Evolutionary conservation across 148 eudicot genomes (phyloP), one percentile per base, ranked within the genome.

Genomic region (Nyssa sinensis): DNA sequence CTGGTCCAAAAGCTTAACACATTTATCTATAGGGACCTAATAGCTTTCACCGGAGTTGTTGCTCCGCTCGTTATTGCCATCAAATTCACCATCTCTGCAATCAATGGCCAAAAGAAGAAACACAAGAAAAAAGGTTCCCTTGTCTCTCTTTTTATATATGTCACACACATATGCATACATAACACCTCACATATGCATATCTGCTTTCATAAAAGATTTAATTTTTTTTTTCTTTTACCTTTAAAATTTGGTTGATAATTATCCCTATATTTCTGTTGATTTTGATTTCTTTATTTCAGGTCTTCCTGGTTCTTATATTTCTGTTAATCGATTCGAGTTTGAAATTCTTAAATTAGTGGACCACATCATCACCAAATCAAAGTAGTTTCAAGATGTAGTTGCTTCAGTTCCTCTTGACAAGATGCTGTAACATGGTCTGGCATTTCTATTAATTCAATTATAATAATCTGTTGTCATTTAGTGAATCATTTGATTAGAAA

Each of bases 321-420:
- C 64, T 35, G 70, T 89, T 39, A 93, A 89, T 81, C 73, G 90
- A 31, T 85, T 97, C 28, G 83, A 88, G 1, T 41, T 87, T 17
- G 94, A 91, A 64, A 95, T 95, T 70, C 73, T 84, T 35, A 89
- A 77, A 69, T 77, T 95, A 77, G 84, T 89, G 17, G 94, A 90
- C 70, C 83, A 76, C 21, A 85, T 95, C 59, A 76, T 95, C 69
- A 86, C 87, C 32, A 85, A 92, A 78, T 95, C 93, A 6, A 92
- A 88, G 77, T 74, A 78, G 70, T 89, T 89, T 74, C 86, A 90
- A 62, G 89, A 95, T 78, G 86, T 87, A 41, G 81, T 95, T 78
- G 97, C 97, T 76, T 77, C 93, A 3, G 83, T 95, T 79, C 91
- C 96, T 25, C 81, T 88, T 55, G 91, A 90, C 68, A 92, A 92